These are phyloP conservation scores for Diutina siamensis DNA, from an alignment of 1,139 yeast species.

Conservation along the genomic window DNA sequence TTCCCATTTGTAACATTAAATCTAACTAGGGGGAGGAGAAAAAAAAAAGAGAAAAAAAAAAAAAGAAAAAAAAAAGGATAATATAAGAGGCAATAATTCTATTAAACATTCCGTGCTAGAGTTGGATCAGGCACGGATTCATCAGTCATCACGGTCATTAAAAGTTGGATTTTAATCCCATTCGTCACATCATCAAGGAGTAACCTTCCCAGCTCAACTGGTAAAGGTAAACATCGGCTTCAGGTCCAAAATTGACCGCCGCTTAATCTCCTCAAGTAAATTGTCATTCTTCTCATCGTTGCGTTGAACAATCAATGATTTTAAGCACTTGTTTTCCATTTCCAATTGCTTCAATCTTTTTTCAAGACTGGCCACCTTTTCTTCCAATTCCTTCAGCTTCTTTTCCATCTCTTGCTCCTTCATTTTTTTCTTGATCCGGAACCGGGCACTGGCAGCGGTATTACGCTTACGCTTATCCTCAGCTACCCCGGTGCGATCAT, in stretches of 20 bases:
- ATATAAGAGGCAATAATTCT: neutral
- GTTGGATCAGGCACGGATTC: slow-evolving; percentile 3
- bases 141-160: slow-evolving; percentile 4
- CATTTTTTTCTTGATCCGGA: slow-evolving; percentile 48
- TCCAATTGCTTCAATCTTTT: slow-evolving; percentile 41
- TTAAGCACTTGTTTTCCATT: slow-evolving; percentile 70
- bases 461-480: slow-evolving; percentile 44
- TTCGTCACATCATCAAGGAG: neutral
- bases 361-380: slow-evolving; percentile 27
- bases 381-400: slow-evolving; percentile 32
- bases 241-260: slow-evolving; percentile 17
- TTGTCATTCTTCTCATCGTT: slow-evolving; percentile 30
- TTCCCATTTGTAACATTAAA: no score
- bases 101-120: neutral
- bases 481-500: neutral
- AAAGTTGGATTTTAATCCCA: slow-evolving; percentile 6
- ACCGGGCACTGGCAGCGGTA: slow-evolving; percentile 54
- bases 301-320: slow-evolving; percentile 36
- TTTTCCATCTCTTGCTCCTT: slow-evolving; percentile 50
- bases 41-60: no score
- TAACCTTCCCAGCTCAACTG: neutral
- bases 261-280: slow-evolving; percentile 30
- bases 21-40: neutral
- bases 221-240: slow-evolving; percentile 6
- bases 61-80: neutral